Evolutionary conservation across 108 stramenopile genomes (phyloP).

Genomic region (Chaetoceros tenuissimus): DNA sequence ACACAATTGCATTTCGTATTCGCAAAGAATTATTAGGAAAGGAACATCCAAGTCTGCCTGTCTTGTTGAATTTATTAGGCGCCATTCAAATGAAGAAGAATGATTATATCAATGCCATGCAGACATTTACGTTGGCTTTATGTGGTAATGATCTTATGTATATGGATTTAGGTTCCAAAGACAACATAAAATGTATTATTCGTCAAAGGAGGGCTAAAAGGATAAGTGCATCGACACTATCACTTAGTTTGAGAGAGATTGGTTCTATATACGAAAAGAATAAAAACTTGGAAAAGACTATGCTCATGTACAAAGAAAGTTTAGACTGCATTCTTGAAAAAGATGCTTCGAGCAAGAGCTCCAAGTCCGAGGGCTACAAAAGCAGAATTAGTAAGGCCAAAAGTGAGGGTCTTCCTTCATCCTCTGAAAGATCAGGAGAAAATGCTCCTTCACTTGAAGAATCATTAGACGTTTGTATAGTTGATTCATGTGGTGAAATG

Average conservation of each 20-base stretch:
- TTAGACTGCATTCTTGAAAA: constrained; percentile 43
- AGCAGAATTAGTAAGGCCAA: not conserved
- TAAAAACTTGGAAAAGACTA: constrained; percentile 55
- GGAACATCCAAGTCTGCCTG: constrained; percentile 60
- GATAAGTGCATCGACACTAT: not conserved
- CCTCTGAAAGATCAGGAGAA: not conserved
- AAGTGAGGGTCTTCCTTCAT: not conserved
- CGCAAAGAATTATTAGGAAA: constrained; percentile 55
- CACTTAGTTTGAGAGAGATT: constrained; percentile 42
- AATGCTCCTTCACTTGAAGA: constrained; percentile 2
- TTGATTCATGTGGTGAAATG: constrained; percentile 4
- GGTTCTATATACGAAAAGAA: constrained; percentile 66
- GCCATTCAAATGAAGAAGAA: constrained; percentile 68
- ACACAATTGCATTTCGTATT: constrained; percentile 83
- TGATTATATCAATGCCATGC: constrained; percentile 68
- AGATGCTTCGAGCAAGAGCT: not conserved
- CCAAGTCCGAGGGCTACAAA: not conserved
- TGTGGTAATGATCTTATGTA: too few relatives aligned
- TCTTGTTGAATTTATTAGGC: constrained; percentile 78
- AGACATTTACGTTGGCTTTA: constrained; percentile 63
- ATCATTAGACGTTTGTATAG: not conserved
- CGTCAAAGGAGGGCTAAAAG: not conserved
- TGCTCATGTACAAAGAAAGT: constrained; percentile 72
- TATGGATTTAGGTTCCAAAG: constrained; percentile 27
- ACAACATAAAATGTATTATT: not conserved